A percentile compares a stretch with the other conserved stretches of the same genome.
phyloP scores from a whole-genome alignment of 148 eudicot genomes.

The Amaranthus hypochondriacus region DNA sequence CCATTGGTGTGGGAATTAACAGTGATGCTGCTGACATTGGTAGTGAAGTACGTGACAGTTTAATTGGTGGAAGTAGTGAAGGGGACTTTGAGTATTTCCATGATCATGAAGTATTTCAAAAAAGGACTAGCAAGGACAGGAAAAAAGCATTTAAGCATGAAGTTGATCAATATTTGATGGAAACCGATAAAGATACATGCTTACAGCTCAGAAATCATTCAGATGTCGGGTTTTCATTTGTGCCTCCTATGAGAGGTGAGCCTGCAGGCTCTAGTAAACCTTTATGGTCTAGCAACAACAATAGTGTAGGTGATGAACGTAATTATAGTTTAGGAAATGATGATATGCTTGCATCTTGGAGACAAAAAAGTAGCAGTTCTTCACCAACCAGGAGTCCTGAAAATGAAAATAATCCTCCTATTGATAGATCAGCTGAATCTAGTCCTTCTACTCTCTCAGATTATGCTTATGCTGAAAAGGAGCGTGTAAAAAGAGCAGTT shows the following conservation, averaged over 20 bases:
- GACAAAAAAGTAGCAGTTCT: constrained; percentile 63
- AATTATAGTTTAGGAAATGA: constrained; percentile 39
- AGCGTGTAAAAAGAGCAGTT: constrained; percentile 48
- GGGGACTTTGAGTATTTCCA: constrained; percentile 74
- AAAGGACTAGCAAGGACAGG: constrained; percentile 40
- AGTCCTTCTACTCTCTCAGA: constrained; percentile 70
- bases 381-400: constrained; percentile 73
- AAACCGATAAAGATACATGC: constrained; percentile 34
- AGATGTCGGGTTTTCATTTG: constrained; percentile 78
- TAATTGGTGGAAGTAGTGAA: constrained; percentile 91
- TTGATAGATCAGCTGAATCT: constrained; percentile 63
- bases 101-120: constrained; percentile 50
- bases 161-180: constrained; percentile 37
- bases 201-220: constrained; percentile 35
- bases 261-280: constrained; percentile 55
- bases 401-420: constrained; percentile 50
- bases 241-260: constrained; percentile 64
- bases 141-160: constrained; percentile 34
- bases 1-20: constrained; percentile 96
- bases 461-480: constrained; percentile 59
- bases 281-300: constrained; percentile 51
- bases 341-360: constrained; percentile 64
- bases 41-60: constrained; percentile 84
- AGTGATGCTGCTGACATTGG: constrained; percentile 89
- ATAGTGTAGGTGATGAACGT: constrained; percentile 38